Evolutionary conservation across 1,139 yeast genomes (phyloP), one percentile per base, ranked within the genome.

Genomic region (Candida sanyaensis): DNA sequence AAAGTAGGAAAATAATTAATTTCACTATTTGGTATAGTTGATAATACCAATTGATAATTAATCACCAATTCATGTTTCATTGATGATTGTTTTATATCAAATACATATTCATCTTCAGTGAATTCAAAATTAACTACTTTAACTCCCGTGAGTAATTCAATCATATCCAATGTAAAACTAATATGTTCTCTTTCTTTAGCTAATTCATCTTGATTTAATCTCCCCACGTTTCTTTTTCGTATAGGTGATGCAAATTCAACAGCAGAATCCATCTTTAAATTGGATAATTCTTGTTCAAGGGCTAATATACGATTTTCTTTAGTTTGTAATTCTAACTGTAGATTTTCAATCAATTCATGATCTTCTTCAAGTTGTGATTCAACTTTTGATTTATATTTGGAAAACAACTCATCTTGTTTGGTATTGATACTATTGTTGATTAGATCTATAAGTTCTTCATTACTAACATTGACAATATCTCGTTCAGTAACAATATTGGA

Each of bases 71-170:
- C 68, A 32, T 68, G 67, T 37, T 48, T 52, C 10, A 75, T 76
- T 51, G 75, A 67, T 7, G 75, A 67, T 53, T 83, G 88, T 23
- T 77, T 69, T 38, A 84, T 77, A 51, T 81, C 83, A 59, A 80
- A 83, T 40, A 69, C 68, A 48, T 75, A 70, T 39, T 66, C 65
- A 1, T 68, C 69, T 2, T 69, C 73, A 38, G 72, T 75, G 44
- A 77, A 82, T 43, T 71, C 74, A 48, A 76, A 79, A 50, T 77
- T 73, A 33, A 73, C 69, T 6, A 83, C 75, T 44, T 82, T 69
- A 33, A 83, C 60, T 0, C 87, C 87, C 7, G 85, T 81, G 40
- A 83, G 65, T 44, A 80, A 71, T 55, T 82, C 84, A 45, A 80
- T 59, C 77, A 83, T 74, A 56, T 80, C 86, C 33, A 80, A 62